These are phyloP conservation scores for Aureobasidium sp. DNA, from an alignment of 2,329 filamentous ascomycete genomes.

Conservation along the genomic window DNA sequence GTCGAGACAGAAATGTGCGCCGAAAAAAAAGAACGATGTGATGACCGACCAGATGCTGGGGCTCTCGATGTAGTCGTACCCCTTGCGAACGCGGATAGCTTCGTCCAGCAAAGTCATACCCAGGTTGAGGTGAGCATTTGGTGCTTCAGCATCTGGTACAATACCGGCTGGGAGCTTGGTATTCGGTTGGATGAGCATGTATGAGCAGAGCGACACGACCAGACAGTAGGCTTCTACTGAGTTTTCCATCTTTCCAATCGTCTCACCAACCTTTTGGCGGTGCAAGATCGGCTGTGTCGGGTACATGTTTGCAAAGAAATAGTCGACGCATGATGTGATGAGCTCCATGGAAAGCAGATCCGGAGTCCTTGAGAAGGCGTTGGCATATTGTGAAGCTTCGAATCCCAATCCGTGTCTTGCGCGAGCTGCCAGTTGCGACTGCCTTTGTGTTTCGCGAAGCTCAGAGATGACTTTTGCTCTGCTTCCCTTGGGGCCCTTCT, in stretches of 20 bases:
- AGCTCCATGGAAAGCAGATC: constrained; percentile 45
- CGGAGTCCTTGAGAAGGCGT: constrained; percentile 40
- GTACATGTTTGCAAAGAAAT: constrained; percentile 57
- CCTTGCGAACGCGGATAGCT: constrained; percentile 49
- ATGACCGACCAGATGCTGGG: constrained; percentile 51
- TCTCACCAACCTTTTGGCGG: constrained; percentile 44
- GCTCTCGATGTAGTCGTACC: constrained; percentile 52
- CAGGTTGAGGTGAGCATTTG: constrained; percentile 37
- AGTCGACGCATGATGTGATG: constrained; percentile 50
- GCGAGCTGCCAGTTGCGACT: constrained; percentile 39
- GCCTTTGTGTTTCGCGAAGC: constrained; percentile 47
- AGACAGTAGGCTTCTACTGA: constrained; percentile 53
- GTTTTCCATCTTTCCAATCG: constrained; percentile 45
- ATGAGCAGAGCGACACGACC: constrained; percentile 45
- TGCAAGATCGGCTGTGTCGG: constrained; percentile 58
- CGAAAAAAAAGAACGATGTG: constrained; percentile 56
- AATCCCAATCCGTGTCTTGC: constrained; percentile 28
- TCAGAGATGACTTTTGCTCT: constrained; percentile 58
- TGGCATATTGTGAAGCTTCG: constrained; percentile 36
- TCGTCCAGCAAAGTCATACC: constrained; percentile 54
- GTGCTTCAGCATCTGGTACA: constrained; percentile 41
- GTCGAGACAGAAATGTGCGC: constrained; percentile 55
- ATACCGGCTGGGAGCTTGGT: constrained; percentile 36
- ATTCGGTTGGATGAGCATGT: constrained; percentile 45
- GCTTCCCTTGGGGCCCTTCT: constrained; percentile 57